Conservation (phyloP, 805 yeast species). For the Isabelozyma heimii region DNA sequence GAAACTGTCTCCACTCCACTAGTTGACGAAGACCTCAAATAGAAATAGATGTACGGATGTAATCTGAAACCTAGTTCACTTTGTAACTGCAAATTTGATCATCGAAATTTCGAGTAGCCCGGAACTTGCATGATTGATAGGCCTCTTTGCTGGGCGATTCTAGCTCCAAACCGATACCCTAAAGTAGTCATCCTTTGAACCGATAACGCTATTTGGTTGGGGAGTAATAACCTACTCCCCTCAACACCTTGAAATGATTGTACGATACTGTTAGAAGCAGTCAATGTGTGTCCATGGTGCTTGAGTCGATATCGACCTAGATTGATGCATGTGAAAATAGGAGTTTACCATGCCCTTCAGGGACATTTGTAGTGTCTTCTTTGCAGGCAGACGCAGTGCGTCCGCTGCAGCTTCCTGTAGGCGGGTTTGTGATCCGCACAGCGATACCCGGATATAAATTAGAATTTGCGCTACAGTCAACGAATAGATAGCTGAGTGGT, state of each 20-base stretch:
- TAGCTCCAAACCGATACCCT: background rate
- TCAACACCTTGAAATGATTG: background rate
- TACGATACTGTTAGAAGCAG: background rate
- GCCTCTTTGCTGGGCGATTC: too few relatives aligned
- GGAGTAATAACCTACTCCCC: too few relatives aligned
- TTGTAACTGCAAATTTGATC: background rate
- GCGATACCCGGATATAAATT: background rate
- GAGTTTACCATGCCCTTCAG: background rate
- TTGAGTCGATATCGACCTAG: too few relatives aligned
- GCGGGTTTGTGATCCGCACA: background rate
- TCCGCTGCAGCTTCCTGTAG: background rate
- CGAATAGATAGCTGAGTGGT: too few relatives aligned
- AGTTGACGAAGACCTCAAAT: background rate
- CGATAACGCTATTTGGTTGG: background rate
- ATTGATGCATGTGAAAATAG: background rate
- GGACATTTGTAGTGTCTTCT: background rate
- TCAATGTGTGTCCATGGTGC: too few relatives aligned
- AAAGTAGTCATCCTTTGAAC: background rate
- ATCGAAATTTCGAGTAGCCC: background rate
- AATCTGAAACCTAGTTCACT: too few relatives aligned
- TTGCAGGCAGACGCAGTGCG: background rate
- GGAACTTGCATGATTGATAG: background rate
- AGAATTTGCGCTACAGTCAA: too few relatives aligned
- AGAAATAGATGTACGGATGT: background rate
- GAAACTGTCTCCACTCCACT: background rate